phyloP scores from a whole-genome alignment of 345 rosid genomes.

The Sapria himalayana region DNA sequence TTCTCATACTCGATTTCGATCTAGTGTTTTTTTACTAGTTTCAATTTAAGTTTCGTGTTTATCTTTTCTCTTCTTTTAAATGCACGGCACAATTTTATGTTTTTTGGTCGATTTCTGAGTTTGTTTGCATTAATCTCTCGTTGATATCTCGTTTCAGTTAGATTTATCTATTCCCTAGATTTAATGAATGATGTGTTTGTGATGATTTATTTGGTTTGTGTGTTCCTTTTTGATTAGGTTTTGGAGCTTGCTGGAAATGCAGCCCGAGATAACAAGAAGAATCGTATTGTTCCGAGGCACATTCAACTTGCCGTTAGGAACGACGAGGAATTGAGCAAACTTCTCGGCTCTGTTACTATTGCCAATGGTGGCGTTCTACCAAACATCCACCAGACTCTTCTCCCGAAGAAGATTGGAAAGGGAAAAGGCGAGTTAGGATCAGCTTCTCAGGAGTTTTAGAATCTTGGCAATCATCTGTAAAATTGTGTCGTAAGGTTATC shows the following conservation, averaged over 20 bases:
- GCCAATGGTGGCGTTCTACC: constrained; percentile 67
- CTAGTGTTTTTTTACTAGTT: no score
- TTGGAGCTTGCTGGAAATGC: constrained; percentile 67
- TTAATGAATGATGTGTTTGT: no score
- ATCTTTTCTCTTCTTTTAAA: no score
- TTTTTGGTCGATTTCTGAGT: no score
- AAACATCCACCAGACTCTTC: constrained; percentile 37
- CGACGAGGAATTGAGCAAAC: constrained; percentile 47
- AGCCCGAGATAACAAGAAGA: constrained; percentile 65
- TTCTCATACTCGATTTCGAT: no score
- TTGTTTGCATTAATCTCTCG: no score
- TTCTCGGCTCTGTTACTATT: constrained; percentile 41
- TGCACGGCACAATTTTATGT: no score
- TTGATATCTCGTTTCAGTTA: no score
- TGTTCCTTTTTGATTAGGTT: constrained; percentile 14
- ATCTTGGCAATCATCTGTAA: no score
- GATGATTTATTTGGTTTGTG: not conserved
- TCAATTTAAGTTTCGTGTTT: no score
- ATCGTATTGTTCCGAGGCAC: constrained; percentile 46
- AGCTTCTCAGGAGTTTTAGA: constrained; percentile 40
- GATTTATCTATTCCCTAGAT: no score
- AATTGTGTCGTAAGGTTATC: no score
- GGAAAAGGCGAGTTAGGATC: constrained; percentile 49
- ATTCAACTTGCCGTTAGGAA: constrained; percentile 56
- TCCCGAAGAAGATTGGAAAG: constrained; percentile 29